A percentile compares a stretch with the other conserved stretches of the same genome.
These are phyloP conservation scores for Ophiognomonia clavigignenti-juglandacearum DNA, from an alignment of 2,329 filamentous ascomycete species.

Conservation along the genomic window DNA sequence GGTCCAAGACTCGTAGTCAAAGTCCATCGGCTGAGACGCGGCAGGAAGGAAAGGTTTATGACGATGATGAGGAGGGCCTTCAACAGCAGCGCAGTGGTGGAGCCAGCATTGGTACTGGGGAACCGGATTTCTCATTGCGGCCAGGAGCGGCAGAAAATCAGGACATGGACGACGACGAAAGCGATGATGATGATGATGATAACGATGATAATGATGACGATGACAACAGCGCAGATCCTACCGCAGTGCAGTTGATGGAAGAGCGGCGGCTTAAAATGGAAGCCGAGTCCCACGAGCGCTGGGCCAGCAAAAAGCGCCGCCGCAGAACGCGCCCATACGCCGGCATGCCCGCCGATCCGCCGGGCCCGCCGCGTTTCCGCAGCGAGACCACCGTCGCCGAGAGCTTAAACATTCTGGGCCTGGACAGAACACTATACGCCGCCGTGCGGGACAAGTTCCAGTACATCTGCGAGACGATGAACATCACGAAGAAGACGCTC, in stretches of 20 bases:
- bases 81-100: no score
- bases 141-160: constrained; percentile 3
- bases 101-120: no score
- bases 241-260: constrained; percentile 45
- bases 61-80: no score
- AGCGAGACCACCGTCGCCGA: constrained; percentile 81
- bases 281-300: constrained; percentile 56
- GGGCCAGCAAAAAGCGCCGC: constrained; percentile 60
- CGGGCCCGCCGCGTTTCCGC: constrained; percentile 67
- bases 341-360: constrained; percentile 61
- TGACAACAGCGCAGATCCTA: constrained; percentile 26
- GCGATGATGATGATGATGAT: background rate
- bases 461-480: constrained; percentile 61
- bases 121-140: no score
- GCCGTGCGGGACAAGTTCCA: constrained; percentile 63
- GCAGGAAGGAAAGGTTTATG: no score
- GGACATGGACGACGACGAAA: no score
- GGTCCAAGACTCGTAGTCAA: background rate
- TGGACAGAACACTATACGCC: constrained; percentile 61
- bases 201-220: background rate
- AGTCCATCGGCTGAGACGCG: background rate
- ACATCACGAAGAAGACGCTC: constrained; percentile 70
- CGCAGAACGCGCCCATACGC: constrained; percentile 65
- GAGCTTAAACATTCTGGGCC: constrained; percentile 62
- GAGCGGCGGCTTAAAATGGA: constrained; percentile 50